Base-by-base conservation (phyloP, 2,329 filamentous ascomycete genomes). In the Curvularia verruculosa region DNA sequence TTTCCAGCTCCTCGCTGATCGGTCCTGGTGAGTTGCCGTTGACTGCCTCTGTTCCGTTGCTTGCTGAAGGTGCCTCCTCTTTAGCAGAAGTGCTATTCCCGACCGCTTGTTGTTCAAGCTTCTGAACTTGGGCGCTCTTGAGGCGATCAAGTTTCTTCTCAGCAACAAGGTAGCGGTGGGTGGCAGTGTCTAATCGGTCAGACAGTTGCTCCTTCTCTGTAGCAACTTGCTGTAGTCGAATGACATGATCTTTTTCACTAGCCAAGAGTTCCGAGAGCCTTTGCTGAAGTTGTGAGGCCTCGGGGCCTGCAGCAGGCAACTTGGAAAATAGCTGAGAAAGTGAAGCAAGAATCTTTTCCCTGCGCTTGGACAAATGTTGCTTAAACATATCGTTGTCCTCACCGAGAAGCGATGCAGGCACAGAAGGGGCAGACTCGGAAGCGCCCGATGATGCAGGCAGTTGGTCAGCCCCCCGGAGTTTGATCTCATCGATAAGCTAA, bases 141-240 rank as follows among this genome's bases (percentile, higher is more conserved):
- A 89, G 86, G 41, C 95, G 87, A 74, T 99, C 95, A 50, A 98
- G 82, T 74, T 92, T 95, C 80, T 96, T 96, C 75, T 99, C 95
- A 0, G 95, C 95, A 66, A 96, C 91, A 81, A 98, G 91, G 71
- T 96, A 98, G 63, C 95, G 87, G 57, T 96, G 82, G 5, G 92
- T 96, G 15, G 94, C 95, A 31, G 87, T 89, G 72, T 98, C 94
- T 19, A 98, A 82, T 60, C 94, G 89, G 69, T 95, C 90, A 45
- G 91, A 91, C 3, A 96, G 82, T 66, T 91, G 87, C 52, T 96
- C 89, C 69, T 95, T 96, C 69, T 97, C 92, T 6, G 85, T 82
- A 47, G 87, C 83, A 12, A 93, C 80, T 52, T 88, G 85, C 64
- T 96, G 91, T 49, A 96, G 78, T 72, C 93, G 90, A 36, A 89